Conservation (phyloP, 306 rosid genomes). For the Prunus campanulata region DNA sequence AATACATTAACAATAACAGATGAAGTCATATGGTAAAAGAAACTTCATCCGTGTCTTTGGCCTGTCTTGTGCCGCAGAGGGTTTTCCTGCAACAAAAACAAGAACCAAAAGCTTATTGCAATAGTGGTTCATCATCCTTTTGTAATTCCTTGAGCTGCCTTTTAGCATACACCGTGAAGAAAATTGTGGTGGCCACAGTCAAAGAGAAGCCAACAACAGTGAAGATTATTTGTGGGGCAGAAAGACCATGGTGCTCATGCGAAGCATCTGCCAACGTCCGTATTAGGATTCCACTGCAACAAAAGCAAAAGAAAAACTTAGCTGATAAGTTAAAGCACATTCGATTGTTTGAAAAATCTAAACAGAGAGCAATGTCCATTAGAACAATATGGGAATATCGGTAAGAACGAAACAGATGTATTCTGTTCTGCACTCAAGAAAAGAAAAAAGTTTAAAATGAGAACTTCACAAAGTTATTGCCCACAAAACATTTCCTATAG, state of each 20-base stretch:
- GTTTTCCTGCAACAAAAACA: slow-evolving; percentile 2
- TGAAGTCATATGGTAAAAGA: slow-evolving; percentile 33
- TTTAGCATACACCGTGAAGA: slow-evolving; percentile 68
- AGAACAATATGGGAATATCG: not conserved
- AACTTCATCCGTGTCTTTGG: slow-evolving; percentile 36
- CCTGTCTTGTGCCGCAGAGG: slow-evolving; percentile 4
- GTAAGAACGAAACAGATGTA: not conserved
- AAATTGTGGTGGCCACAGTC: slow-evolving; percentile 53
- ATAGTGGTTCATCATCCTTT: slow-evolving; percentile 45
- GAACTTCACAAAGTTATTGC: not conserved
- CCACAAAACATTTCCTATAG: not conserved
- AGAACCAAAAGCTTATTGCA: slow-evolving; percentile 43
- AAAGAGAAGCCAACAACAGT: slow-evolving; percentile 52
- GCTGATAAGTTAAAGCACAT: not conserved
- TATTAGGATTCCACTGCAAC: slow-evolving; percentile 76
- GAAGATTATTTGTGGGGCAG: slow-evolving; percentile 58
- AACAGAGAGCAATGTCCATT: not conserved
- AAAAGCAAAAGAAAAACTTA: not conserved
- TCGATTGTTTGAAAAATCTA: not conserved
- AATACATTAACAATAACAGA: slow-evolving; percentile 24
- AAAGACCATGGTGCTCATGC: slow-evolving; percentile 41
- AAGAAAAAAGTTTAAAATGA: not conserved
- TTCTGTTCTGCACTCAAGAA: not conserved
- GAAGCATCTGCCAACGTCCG: slow-evolving; percentile 70
- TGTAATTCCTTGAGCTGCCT: slow-evolving; percentile 48